Base-by-base conservation (phyloP, 1,139 yeast genomes). In the Protomyces pachydermus region DNA sequence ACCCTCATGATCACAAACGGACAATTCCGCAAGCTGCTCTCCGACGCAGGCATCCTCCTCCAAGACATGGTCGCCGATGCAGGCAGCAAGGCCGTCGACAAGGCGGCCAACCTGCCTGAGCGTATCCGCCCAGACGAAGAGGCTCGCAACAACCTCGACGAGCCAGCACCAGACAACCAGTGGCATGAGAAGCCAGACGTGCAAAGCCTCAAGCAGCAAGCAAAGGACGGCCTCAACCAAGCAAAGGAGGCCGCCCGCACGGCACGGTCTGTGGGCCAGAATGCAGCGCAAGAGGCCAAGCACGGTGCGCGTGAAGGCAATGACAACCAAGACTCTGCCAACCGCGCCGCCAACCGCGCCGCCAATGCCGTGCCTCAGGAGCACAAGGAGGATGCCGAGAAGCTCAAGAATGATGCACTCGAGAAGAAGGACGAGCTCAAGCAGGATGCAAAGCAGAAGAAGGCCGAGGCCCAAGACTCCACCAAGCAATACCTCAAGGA, bases 11-110 rank as follows among this genome's bases (percentile, higher is more conserved):
- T 68, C 58, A 67, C 70, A 35, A 68, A 68, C 53, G 70, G 70
- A 8, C 68, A 68, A 54, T 68, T 68, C 66, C 68, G 70, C 48
- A 68, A 68, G 56, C 64, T 68, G 18, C 64, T 68, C 51, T 60
- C 56, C 23, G 70, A 68, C 50, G 67, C 67, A 8, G 65, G 64
- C 20, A 51, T 65, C 28, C 61, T 68, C 2, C 53, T 67, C 10
- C 69, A 69, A 25, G 70, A 68, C 48, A 66, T 68, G 56, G 68
- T 62, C n/a, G 64, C 65, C 18, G 70, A 68, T 38, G 67, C 64
- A 14, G 64, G 57, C 6, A 28, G 54, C 60, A 55, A 54, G 18
- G 68, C 67, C 9, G 51, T 61, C 51, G 58, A 48, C 37, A 48
- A 61, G 39, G 45, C 61, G 4, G 51, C 39, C 54, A 54, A 23